A percentile compares a stretch with the other conserved stretches of the same genome.
phyloP scores from a whole-genome alignment of 1,139 yeast species.

The Oligophagozyma castellii region DNA sequence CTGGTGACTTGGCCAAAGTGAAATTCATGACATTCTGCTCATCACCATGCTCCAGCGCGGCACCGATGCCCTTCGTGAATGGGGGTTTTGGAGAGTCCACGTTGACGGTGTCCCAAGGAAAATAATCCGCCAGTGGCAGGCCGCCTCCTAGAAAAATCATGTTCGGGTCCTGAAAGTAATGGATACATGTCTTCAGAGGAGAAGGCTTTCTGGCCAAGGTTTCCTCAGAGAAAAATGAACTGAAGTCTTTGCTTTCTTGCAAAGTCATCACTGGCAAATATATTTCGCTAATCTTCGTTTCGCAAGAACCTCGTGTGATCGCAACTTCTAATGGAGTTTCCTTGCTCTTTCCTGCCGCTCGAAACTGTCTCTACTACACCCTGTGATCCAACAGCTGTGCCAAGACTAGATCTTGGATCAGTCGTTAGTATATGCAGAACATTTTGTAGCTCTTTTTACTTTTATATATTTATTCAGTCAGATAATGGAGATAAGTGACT shows the following conservation, averaged over 20 bases:
- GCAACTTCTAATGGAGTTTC: too few relatives aligned
- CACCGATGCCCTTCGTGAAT: conserved; percentile 61
- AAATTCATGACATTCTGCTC: conserved; percentile 32
- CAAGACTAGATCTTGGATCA: too few relatives aligned
- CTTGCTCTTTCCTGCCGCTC: too few relatives aligned
- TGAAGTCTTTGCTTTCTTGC: conserved; percentile 49
- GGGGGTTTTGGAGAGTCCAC: conserved; percentile 70
- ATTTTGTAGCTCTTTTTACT: too few relatives aligned
- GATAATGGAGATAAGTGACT: too few relatives aligned
- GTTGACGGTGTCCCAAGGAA: conserved; percentile 71
- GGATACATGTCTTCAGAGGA: conserved; percentile 73
- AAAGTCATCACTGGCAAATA: too few relatives aligned
- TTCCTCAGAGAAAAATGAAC: conserved; percentile 66
- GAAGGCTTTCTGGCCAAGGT: conserved; percentile 66
- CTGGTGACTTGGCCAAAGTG: conserved; percentile 26
- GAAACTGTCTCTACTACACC: too few relatives aligned
- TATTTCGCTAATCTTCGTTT: too few relatives aligned
- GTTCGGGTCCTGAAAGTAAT: conserved; percentile 58
- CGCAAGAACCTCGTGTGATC: too few relatives aligned
- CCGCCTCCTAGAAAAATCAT: conserved; percentile 93
- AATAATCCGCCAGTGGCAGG: conserved; percentile 75
- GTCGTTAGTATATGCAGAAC: too few relatives aligned
- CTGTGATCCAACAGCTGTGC: too few relatives aligned
- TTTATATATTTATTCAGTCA: too few relatives aligned
- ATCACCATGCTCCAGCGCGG: conserved; percentile 35